These are phyloP conservation scores for Turritis glabra DNA, from an alignment of 345 rosid species.

Conservation along the genomic window DNA sequence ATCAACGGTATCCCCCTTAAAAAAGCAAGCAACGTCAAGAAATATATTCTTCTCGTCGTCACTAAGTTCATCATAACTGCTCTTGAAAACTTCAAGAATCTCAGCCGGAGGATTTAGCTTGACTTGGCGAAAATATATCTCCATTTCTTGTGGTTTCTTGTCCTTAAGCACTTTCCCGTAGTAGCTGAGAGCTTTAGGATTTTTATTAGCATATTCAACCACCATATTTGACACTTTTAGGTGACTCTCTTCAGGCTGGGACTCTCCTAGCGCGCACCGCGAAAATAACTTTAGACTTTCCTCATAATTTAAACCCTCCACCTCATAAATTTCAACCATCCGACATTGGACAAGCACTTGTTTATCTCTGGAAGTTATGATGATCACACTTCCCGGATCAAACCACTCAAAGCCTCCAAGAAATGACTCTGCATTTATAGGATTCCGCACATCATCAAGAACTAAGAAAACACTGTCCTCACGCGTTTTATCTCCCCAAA, in stretches of 20 bases:
- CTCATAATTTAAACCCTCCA: background rate
- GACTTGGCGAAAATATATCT: background rate
- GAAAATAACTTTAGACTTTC: conserved; percentile 1
- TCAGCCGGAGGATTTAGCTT: conserved; percentile 1
- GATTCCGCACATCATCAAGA: conserved; percentile 25
- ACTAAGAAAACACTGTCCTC: conserved; percentile 6
- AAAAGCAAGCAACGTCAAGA: conserved; percentile 39
- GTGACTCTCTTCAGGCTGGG: background rate
- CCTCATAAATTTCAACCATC: conserved; percentile 9
- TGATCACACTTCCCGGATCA: conserved; percentile 2
- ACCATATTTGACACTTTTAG: background rate
- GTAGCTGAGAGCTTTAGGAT: conserved; percentile 4
- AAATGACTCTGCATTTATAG: conserved; percentile 17
- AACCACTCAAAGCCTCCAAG: conserved; percentile 21
- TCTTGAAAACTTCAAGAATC: conserved; percentile 23
- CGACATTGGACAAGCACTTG: background rate
- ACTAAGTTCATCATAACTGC: conserved; percentile 35
- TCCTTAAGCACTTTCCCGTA: background rate
- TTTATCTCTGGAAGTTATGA: conserved; percentile 14
- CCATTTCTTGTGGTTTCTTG: conserved; percentile 16
- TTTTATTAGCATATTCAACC: conserved; percentile 1
- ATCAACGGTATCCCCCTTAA: conserved; percentile 5
- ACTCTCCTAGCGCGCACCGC: background rate
- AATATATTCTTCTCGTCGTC: conserved; percentile 34
- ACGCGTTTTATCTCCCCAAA: background rate